Evolutionary conservation across 1,139 yeast species (phyloP).

Genomic region (Sugiyamaella novakii): DNA sequence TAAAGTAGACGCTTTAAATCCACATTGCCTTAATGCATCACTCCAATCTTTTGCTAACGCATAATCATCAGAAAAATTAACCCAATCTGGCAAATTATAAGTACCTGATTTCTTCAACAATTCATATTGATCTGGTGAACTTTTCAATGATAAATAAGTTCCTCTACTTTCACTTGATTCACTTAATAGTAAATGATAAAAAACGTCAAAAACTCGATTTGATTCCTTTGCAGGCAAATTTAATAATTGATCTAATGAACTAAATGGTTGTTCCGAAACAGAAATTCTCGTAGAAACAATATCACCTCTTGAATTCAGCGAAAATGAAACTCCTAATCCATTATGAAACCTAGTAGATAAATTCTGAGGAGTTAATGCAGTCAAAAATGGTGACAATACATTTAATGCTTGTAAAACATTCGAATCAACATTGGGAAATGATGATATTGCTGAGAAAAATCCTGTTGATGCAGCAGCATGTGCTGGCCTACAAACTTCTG

Average conservation of each 20-base stretch:
- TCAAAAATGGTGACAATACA: slow-evolving; percentile 45
- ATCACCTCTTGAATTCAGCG: slow-evolving; percentile 41
- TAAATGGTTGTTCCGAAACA: slow-evolving; percentile 39
- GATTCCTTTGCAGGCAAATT: slow-evolving; percentile 34
- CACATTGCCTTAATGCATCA: slow-evolving; percentile 43
- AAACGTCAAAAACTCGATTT: slow-evolving; percentile 44
- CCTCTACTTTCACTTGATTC: slow-evolving; percentile 40
- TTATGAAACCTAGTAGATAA: slow-evolving; percentile 43
- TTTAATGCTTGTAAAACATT: slow-evolving; percentile 42
- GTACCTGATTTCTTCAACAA: slow-evolving; percentile 40
- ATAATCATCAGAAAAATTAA: slow-evolving; percentile 42
- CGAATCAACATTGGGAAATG: slow-evolving; percentile 43
- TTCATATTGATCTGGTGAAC: slow-evolving; percentile 39
- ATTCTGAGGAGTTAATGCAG: slow-evolving; percentile 44
- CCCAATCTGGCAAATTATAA: slow-evolving; percentile 43
- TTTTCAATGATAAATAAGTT: slow-evolving; percentile 39
- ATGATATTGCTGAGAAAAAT: slow-evolving; percentile 38
- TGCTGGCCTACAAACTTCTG: slow-evolving; percentile 32
- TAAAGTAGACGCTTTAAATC: slow-evolving; percentile 40
- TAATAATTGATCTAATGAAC: slow-evolving; percentile 40
- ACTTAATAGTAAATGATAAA: slow-evolving; percentile 43
- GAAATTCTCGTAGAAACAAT: slow-evolving; percentile 41
- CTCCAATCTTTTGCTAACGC: slow-evolving; percentile 48
- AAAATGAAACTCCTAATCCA: slow-evolving; percentile 40
- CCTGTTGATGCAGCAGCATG: slow-evolving; percentile 39